A percentile compares a stretch with the other conserved stretches of the same genome.
phyloP scores from a whole-genome alignment of 163 green algal species.

The Trebouxiophyceae sp. region DNA sequence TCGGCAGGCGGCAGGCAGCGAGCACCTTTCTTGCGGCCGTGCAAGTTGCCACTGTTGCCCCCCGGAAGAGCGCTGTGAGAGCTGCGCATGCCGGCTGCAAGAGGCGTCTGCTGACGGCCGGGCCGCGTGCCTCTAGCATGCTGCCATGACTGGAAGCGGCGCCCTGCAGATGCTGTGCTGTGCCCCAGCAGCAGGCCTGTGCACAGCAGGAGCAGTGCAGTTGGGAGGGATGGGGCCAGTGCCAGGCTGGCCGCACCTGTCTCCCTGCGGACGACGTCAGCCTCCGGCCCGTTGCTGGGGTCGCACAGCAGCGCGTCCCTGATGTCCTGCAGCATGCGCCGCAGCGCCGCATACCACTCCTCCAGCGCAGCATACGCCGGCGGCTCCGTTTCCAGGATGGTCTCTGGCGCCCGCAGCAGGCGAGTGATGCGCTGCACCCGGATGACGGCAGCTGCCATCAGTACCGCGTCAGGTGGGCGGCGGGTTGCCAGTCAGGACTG shows the following conservation, averaged over 20 bases:
- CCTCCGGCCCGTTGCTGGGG: constrained; percentile 38
- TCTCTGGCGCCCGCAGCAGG: neutral
- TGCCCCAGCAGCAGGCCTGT: neutral
- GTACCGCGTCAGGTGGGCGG: neutral
- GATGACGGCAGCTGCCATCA: too few relatives aligned
- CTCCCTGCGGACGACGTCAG: constrained; percentile 49
- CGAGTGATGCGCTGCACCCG: neutral
- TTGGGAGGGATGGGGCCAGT: too few relatives aligned
- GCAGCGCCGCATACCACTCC: neutral
- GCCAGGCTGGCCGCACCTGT: constrained; percentile 5
- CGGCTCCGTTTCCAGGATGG: neutral
- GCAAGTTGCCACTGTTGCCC: neutral
- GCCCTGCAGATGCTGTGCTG: neutral
- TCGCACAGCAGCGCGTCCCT: constrained; percentile 53
- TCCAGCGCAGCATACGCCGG: neutral
- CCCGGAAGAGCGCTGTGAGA: neutral
- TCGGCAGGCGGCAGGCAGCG: too few relatives aligned
- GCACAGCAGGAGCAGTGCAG: neutral
- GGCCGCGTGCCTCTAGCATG: too few relatives aligned
- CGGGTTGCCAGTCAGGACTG: neutral
- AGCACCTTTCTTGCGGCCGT: neutral
- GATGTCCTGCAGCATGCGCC: constrained; percentile 22
- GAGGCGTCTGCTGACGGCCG: too few relatives aligned
- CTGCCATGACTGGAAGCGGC: neutral
- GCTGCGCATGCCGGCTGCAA: too few relatives aligned